Base-by-base conservation (phyloP, 495 filamentous ascomycete genomes). In the Halenospora varia region DNA sequence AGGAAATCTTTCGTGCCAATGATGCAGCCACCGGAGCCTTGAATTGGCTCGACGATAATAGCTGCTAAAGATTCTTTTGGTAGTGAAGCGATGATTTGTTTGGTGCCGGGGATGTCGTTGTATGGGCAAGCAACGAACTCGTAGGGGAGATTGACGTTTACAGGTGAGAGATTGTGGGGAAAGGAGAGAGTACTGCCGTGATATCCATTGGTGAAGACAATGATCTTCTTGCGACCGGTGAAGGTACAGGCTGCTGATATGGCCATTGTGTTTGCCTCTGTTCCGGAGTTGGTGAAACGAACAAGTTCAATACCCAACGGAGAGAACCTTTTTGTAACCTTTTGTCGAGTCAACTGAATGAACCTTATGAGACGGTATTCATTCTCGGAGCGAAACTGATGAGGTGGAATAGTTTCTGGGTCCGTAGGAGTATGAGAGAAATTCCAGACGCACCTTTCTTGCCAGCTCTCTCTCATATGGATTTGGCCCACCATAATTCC, bases 11-110 rank as follows among this genome's bases (percentile, higher is more conserved):
- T 51, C 0, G 49, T 70, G 0, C 69, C 81, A 1, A 70, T 66
- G 20, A 80, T 75, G 50, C 74, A 74, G 0, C 83, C 82, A 1
- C 80, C 82, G 20, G 73, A 70, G 0, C 77, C 81, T 60, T 84
- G 82, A 73, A 88, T 79, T 9, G 72, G 70, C 61, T 87, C 85
- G 0, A 87, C 70, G 9, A 88, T 53, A 23, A 87, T 79, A 0
- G 77, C 82, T 2, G 82, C 83, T 0, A 84, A 58, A 0, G 63
- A 62, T 10, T 69, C 67, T 17, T 56, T 50, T 18, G 48, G 61
- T 48, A 68, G 63, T 3, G 19, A 15, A 11, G 56, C 47, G n/a
- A 81, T 66, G 0, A 71, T 64, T 10, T 58, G 57, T 29, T 66
- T 64, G 25, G 77, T 76, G 0, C 65, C 53, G 9, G 64, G 65